These are phyloP conservation scores for Tolypocladium cylindrosporum DNA, from an alignment of 2,329 filamentous ascomycete genomes.

Conservation along the genomic window DNA sequence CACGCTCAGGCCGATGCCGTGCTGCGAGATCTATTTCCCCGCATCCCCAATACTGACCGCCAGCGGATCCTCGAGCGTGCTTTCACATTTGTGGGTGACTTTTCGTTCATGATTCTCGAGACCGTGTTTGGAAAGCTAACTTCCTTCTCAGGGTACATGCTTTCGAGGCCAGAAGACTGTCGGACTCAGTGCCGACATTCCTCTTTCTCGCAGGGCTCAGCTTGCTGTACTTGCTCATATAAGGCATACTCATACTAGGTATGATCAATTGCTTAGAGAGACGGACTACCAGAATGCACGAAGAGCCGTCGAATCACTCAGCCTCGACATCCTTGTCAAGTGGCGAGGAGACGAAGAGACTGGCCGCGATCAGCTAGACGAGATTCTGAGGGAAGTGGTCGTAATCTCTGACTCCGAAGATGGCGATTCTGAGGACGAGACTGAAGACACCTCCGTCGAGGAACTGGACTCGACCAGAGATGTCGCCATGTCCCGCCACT, in stretches of 20 bases:
- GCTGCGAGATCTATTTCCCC: conserved; percentile 53
- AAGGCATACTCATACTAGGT: conserved; percentile 55
- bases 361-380: conserved; percentile 56
- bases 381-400: conserved; percentile 56
- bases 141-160: conserved; percentile 30
- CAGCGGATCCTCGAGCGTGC: conserved; percentile 52
- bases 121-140: conserved; percentile 7
- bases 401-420: conserved; percentile 54
- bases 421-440: conserved; percentile 26
- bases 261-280: conserved; percentile 50
- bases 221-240: conserved; percentile 58
- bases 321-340: conserved; percentile 57
- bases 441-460: conserved; percentile 20
- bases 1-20: conserved; percentile 52
- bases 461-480: conserved; percentile 7
- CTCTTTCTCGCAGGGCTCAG: conserved; percentile 52
- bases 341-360: conserved; percentile 64
- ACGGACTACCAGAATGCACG: conserved; percentile 49
- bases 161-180: conserved; percentile 46
- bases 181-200: conserved; percentile 44
- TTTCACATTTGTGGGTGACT: conserved; percentile 46
- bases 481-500: neutral
- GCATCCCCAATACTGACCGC: conserved; percentile 55
- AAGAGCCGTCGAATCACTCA: conserved; percentile 49
- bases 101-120: neutral